Evolutionary conservation across 306 rosid genomes (phyloP), one percentile per base, ranked within the genome.

Genomic region (Spatholobus suberectus): DNA sequence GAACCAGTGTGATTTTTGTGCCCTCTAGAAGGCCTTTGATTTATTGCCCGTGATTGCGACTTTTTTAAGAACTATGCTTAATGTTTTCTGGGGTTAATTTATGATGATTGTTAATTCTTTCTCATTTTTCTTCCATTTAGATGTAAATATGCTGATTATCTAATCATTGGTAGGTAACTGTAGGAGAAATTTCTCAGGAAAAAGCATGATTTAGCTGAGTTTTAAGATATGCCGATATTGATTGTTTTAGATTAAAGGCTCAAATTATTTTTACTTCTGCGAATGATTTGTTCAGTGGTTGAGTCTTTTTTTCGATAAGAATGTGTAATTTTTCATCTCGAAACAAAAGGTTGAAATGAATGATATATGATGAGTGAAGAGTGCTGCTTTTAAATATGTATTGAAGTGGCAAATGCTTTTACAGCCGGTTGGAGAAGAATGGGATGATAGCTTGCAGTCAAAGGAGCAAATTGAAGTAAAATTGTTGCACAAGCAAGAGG

Each of bases 391-490:
- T 24, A 10, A 9, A 26, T 35, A 23, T 72, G 75, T 21, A 78
- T 59, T 59, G 21, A 89, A 55, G 75, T 34, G 57, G 65, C 4
- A 69, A 67, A 24, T 40, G 73, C 20, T 65, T 75, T 34, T 71
- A 37, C 37, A 76, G 73, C 85, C 91, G 90, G 63, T 62, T 79
- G 93, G 75, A 82, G 93, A 85, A 63, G 88, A 90, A 14, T 95
- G 98, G 98, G 58, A 91, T 77, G 87, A 81, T 49, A 90, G 97
- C 83, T 44, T 79, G 17, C 83, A 86, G 55, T 88, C 98, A 13
- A 93, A 88, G 89, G 94, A 91, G 75, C 93, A 95, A 87, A 55
- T 88, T 18, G 90, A 93, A 77, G 92, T 92, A 58, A 93, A 67
- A 72, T 40, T 80, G 58, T 79, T 73, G 77, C 69, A 75, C 66